A percentile compares a stretch with the other conserved stretches of the same genome.
Evolutionary conservation across 805 yeast genomes (phyloP).

Genomic region (Myxozyma udenii): DNA sequence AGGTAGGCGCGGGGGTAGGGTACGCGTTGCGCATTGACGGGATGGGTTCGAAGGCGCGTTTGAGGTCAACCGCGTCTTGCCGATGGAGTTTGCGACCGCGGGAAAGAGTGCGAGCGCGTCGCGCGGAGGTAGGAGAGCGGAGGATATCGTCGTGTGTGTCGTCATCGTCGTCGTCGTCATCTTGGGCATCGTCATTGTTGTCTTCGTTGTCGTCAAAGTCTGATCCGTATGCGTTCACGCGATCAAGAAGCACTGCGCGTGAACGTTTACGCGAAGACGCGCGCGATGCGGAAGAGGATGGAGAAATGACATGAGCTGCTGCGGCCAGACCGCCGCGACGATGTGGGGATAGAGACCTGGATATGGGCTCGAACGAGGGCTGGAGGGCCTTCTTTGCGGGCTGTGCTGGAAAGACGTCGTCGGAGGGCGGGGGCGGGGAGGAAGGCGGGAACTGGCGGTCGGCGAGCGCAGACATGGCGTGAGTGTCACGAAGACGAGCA

Average conservation of each 20-base stretch:
- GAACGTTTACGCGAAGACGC: constrained; percentile 22
- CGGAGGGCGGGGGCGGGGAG: constrained; percentile 41
- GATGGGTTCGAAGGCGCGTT: background rate
- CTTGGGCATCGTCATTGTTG: constrained; percentile 6
- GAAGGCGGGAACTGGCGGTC: constrained; percentile 50
- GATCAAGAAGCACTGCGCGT: too few species aligned
- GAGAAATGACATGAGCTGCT: too few species aligned
- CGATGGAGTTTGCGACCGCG: background rate
- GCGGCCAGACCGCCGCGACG: background rate
- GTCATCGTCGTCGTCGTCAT: constrained; percentile 1
- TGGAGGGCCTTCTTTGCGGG: constrained; percentile 25
- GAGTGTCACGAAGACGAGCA: background rate
- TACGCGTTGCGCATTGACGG: constrained; percentile 17
- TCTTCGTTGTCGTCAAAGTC: background rate
- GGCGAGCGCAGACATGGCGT: background rate
- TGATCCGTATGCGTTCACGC: too few species aligned
- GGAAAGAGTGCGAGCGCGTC: constrained; percentile 1
- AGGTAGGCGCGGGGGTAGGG: constrained; percentile 37
- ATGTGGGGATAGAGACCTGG: too few species aligned
- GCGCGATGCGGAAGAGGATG: background rate
- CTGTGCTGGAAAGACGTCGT: constrained; percentile 6
- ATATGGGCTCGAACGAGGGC: constrained; percentile 26
- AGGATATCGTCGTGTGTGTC: constrained; percentile 6
- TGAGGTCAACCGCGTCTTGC: background rate
- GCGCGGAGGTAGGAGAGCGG: background rate